phyloP scores from a whole-genome alignment of 2,329 filamentous ascomycete species.

The Exophiala sp. region DNA sequence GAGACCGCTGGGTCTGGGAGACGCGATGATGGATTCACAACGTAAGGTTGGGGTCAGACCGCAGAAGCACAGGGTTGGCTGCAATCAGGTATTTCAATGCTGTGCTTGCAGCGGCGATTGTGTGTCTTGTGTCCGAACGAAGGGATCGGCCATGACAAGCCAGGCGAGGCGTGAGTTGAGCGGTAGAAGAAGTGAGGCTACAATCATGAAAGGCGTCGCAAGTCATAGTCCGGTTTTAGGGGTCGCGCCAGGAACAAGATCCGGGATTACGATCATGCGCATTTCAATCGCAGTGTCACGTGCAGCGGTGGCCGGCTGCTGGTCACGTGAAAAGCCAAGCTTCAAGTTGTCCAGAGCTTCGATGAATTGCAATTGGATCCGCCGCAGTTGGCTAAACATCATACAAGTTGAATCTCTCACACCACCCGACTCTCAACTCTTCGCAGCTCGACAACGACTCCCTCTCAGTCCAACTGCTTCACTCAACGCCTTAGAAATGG shows the following conservation, averaged over 20 bases:
- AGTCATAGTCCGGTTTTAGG: background rate
- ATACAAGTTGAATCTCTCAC: slow-evolving; percentile 9
- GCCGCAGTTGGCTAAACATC: background rate
- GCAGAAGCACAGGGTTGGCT: no score
- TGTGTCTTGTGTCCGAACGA: background rate
- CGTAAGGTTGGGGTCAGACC: background rate
- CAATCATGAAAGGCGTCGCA: slow-evolving; percentile 5
- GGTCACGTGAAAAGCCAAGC: background rate
- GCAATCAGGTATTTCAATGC: background rate
- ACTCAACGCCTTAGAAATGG: background rate
- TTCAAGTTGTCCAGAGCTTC: background rate
- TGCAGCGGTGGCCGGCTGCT: no score
- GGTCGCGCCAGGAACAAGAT: background rate
- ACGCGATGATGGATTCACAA: background rate
- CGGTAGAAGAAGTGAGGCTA: slow-evolving; percentile 10
- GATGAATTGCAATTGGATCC: background rate
- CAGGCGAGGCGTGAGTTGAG: slow-evolving; percentile 5
- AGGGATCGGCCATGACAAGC: slow-evolving; percentile 12
- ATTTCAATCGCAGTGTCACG: background rate
- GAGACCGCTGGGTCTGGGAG: slow-evolving; percentile 10
- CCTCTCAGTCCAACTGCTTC: slow-evolving; percentile 1
- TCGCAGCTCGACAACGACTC: slow-evolving; percentile 1
- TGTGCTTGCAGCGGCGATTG: background rate
- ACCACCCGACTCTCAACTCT: slow-evolving; percentile 8
- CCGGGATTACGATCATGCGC: background rate